Base-by-base conservation (phyloP, 441 rosid genomes). In the Adansonia madagascariensis region DNA sequence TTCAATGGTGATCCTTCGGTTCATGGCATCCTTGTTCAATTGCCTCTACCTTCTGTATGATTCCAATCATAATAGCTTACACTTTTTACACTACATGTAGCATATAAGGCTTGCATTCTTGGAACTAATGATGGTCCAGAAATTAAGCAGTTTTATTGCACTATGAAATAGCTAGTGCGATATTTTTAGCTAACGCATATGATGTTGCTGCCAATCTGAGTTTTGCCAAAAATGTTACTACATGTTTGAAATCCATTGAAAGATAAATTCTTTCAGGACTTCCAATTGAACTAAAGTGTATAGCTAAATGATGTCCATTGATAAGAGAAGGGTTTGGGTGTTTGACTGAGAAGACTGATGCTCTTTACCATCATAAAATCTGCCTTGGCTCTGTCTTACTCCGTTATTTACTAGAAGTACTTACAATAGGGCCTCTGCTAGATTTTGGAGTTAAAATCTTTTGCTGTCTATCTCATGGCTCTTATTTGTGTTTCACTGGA, bases 21-120 rank as follows among this genome's bases (percentile, higher is more conserved):
- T 70, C 97, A 95, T 73, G 98, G 98, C 81, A 93, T 94, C 83
- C 97, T 94, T 80, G 98, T 94, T 79, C 97, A 94, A 84, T 80
- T 91, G 82, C 97, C 98, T 59, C 80, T 92, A 50, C 97, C 97
- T 77, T 81, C 89, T 71, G 95, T 92, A 88, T 61, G 87, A 52
- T 84, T 74, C 80, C 71, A 10, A 77, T 24, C 55, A 20, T 68
- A 39, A 55, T 31, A 9, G 2, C 6, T 12, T 56, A 35, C 10
- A 9, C 57, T 67, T 50, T 73, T 20, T 7, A 24, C 49, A 53
- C 15, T 31, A n/a, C 43, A n/a, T 8, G 17, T 52, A 15, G 24
- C n/a, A 52, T 71, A 15, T 24, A 24, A 46, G 27, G 46, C 15
- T 52, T 71, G 60, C 35, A 69, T 47, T 41, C 22, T 69, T 69